Conservation (phyloP, 768 basidiomycete species). For the Leucosporidium scottii region DNA sequence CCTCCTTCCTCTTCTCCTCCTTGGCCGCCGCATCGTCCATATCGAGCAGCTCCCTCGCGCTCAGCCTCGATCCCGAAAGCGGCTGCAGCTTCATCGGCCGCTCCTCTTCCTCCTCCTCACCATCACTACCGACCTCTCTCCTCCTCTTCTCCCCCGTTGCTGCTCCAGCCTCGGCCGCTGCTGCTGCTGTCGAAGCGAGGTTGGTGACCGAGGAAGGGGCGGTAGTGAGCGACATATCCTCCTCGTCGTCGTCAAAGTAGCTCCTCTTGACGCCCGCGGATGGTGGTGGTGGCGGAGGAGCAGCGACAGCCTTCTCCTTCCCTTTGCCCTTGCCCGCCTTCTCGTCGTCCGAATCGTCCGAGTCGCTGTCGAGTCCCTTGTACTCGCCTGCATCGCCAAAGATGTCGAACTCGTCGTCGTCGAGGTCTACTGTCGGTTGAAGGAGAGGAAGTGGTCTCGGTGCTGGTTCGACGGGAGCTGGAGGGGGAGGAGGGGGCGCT, state of each 20-base stretch:
- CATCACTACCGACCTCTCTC: background rate
- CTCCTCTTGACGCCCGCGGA: constrained; percentile 15
- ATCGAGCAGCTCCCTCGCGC: background rate
- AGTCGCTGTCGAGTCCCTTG: constrained; percentile 17
- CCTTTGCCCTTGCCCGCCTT: background rate
- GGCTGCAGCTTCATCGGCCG: constrained; percentile 56
- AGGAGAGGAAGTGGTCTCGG: background rate
- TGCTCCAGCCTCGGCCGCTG: background rate
- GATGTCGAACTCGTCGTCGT: constrained; percentile 23
- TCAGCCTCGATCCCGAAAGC: constrained; percentile 57
- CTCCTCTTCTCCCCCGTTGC: background rate
- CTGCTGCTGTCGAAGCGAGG: constrained; percentile 6
- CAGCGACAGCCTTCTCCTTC: background rate
- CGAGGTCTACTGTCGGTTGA: background rate
- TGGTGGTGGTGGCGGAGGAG: constrained; percentile 3
- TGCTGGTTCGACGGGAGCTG: background rate
- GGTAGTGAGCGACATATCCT: constrained; percentile 1
- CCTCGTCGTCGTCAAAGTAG: constrained; percentile 27
- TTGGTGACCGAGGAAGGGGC: constrained; percentile 15
- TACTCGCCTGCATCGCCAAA: constrained; percentile 29
- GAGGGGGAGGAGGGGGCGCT: background rate
- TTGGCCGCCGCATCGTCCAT: background rate
- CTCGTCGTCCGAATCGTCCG: constrained; percentile 13
- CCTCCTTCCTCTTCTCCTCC: background rate
- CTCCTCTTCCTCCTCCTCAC: background rate